Evolutionary conservation across 163 green algal genomes (phyloP).

Genomic region (Trebouxiophyceae sp.): DNA sequence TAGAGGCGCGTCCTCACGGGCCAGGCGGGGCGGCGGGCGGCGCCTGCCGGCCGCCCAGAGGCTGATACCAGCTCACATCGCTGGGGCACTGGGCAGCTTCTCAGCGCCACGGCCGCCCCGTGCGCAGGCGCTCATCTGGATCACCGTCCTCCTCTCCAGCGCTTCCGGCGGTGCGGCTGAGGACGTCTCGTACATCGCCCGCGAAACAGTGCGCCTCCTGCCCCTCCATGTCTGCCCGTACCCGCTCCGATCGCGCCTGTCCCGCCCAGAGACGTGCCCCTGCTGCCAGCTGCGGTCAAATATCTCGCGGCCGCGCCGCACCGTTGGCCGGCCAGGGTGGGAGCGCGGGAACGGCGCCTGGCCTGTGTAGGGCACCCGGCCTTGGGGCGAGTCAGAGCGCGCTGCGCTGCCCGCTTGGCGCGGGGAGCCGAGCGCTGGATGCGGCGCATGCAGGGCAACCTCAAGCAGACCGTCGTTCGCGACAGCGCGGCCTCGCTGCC

Average conservation of each 20-base stretch:
- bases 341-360: background rate
- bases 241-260: too few species aligned
- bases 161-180: constrained; percentile 20
- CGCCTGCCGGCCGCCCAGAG: background rate
- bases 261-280: too few species aligned
- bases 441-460: constrained; percentile 17
- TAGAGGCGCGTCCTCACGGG: constrained; percentile 25
- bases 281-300: too few species aligned
- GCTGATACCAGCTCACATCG: background rate
- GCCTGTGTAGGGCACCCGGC: background rate
- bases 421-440: background rate
- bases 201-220: constrained; percentile 34
- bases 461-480: constrained; percentile 19
- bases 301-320: too few species aligned
- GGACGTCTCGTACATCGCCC: constrained; percentile 31
- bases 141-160: constrained; percentile 34
- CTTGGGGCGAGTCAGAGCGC: background rate
- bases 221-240: too few species aligned
- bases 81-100: background rate
- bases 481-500: constrained; percentile 11
- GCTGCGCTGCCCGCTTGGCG: background rate
- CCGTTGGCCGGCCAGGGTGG: too few species aligned
- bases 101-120: background rate
- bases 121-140: constrained; percentile 46
- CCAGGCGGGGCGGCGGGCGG: background rate